Conservation (phyloP, 371 early-diverging fungal species). For the Gilbertella persicaria region DNA sequence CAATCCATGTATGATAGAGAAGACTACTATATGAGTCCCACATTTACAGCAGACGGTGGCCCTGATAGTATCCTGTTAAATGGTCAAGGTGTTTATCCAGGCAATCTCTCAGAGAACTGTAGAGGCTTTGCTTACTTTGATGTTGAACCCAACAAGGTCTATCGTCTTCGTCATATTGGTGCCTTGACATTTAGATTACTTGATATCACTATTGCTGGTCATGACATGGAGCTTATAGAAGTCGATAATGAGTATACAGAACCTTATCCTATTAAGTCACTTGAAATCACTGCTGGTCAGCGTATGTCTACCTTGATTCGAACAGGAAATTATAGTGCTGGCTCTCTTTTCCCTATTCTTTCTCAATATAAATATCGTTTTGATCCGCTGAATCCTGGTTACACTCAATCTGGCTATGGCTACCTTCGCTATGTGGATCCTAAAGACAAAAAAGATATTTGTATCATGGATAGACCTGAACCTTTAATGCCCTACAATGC, state of each 20-base stretch:
- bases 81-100: conserved; percentile 26
- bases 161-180: conserved; percentile 41
- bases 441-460: neutral
- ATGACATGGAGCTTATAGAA: conserved; percentile 39
- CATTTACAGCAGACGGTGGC: conserved; percentile 20
- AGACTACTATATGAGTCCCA: conserved; percentile 21
- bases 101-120: conserved; percentile 9
- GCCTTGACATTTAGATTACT: conserved; percentile 32
- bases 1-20: conserved; percentile 16
- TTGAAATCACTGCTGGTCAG: conserved; percentile 42
- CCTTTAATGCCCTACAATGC: neutral
- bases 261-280: conserved; percentile 24
- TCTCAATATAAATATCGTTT: conserved; percentile 2
- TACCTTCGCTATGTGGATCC: conserved; percentile 19
- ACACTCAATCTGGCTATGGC: conserved; percentile 19
- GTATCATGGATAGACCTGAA: neutral
- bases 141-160: conserved; percentile 32
- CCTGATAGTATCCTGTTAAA: conserved; percentile 37
- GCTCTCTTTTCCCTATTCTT: conserved; percentile 26
- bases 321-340: conserved; percentile 21
- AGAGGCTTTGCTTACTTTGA: conserved; percentile 25
- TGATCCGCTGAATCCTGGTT: neutral
- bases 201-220: conserved; percentile 28
- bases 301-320: conserved; percentile 36
- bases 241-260: conserved; percentile 36